Evolutionary conservation across 208 protist species (phyloP).

Genomic region (Blastocrithidia nonstop): DNA sequence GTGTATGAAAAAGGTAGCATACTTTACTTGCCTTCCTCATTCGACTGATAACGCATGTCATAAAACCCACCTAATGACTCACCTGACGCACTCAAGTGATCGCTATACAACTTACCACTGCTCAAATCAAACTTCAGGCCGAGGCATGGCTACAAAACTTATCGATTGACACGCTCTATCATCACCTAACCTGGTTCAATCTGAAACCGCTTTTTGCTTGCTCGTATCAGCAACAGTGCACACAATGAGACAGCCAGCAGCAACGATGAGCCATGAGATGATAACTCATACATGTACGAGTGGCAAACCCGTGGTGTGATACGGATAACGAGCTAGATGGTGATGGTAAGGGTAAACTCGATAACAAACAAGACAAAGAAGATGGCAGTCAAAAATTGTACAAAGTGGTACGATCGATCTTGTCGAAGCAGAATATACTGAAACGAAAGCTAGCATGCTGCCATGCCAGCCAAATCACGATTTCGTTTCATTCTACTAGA

Average conservation of each 20-base stretch:
- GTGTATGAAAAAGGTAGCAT: background rate
- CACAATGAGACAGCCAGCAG: slow-evolving; percentile 19
- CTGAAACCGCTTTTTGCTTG: slow-evolving; percentile 51
- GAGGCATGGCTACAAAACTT: slow-evolving; percentile 66
- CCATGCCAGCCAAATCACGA: slow-evolving; percentile 55
- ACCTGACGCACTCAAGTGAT: slow-evolving; percentile 13
- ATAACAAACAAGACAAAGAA: slow-evolving; percentile 49
- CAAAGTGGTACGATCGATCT: slow-evolving; percentile 74
- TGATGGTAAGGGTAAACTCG: slow-evolving; percentile 15
- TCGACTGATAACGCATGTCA: slow-evolving; percentile 16
- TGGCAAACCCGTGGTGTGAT: slow-evolving; percentile 9
- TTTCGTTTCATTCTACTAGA: background rate
- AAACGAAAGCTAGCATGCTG: slow-evolving; percentile 70
- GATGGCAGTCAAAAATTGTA: slow-evolving; percentile 47
- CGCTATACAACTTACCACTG: slow-evolving; percentile 52
- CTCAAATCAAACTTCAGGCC: slow-evolving; percentile 54
- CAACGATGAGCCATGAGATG: slow-evolving; percentile 6
- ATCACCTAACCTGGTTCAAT: slow-evolving; percentile 68
- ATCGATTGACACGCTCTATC: slow-evolving; percentile 53
- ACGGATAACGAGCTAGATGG: slow-evolving; percentile 20
- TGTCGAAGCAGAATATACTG: slow-evolving; percentile 67
- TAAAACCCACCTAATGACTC: slow-evolving; percentile 22
- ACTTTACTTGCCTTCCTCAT: background rate
- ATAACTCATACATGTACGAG: no score
- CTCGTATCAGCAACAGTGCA: slow-evolving; percentile 41